A percentile compares a stretch with the other conserved stretches of the same genome.
Evolutionary conservation across 176 grass and related monocot genomes (phyloP).

Genomic region (Musa schizocarpa): DNA sequence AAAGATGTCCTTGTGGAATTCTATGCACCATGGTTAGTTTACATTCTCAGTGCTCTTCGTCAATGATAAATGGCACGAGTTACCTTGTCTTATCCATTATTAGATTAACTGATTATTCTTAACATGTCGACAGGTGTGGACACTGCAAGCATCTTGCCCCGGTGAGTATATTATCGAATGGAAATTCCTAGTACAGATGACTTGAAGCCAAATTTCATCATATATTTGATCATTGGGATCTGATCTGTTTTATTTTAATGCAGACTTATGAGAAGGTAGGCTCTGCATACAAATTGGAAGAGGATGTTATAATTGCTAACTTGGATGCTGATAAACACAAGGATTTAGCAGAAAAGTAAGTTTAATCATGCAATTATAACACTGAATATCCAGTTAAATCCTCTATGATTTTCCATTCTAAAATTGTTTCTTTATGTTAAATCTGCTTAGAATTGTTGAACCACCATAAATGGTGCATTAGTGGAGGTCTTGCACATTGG

Average conservation of each 20-base stretch:
- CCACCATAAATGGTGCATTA: too few relatives aligned
- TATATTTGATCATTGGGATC: neutral
- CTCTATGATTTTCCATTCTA: neutral
- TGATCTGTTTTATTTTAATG: constrained; percentile 20
- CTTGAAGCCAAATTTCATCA: constrained; percentile 17
- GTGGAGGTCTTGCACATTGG: too few relatives aligned
- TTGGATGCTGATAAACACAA: constrained; percentile 94
- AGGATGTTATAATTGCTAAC: constrained; percentile 75
- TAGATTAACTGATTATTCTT: constrained; percentile 16
- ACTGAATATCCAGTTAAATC: neutral
- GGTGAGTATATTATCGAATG: constrained; percentile 46
- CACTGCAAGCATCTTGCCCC: constrained; percentile 98
- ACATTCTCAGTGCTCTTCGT: neutral
- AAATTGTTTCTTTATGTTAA: neutral
- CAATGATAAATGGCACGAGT: neutral
- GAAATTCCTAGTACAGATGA: constrained; percentile 5
- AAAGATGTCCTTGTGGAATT: constrained; percentile 99
- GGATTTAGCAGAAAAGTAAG: constrained; percentile 79
- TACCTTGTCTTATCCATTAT: neutral
- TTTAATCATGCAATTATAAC: neutral
- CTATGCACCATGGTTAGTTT: constrained; percentile 92
- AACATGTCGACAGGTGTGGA: constrained; percentile 62
- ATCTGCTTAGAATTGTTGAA: too few relatives aligned
- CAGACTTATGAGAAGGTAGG: constrained; percentile 87
- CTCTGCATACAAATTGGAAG: constrained; percentile 59